These are phyloP conservation scores for Neonectria faginata DNA, from an alignment of 2,329 filamentous ascomycete genomes.

Conservation along the genomic window DNA sequence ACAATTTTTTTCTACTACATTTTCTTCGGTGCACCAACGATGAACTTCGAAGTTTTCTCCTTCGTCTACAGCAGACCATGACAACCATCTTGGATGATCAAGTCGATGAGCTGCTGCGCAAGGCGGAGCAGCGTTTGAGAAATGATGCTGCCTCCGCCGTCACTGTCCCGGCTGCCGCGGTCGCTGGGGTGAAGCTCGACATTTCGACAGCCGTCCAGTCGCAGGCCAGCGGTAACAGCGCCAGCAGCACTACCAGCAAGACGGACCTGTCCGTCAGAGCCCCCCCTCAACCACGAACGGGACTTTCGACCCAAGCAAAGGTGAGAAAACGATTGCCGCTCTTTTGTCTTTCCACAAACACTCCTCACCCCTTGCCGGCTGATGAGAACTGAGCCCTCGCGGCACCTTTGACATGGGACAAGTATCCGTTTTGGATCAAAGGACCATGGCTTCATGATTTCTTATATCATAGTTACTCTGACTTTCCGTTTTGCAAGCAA, in stretches of 20 bases:
- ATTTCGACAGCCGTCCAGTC: constrained; percentile 28
- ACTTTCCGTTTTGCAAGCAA: constrained; percentile 49
- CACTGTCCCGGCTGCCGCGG: constrained; percentile 31
- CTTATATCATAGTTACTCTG: constrained; percentile 81
- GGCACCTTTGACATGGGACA: constrained; percentile 54
- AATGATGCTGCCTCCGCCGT: constrained; percentile 35
- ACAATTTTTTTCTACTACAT: constrained; percentile 19
- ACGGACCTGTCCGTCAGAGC: constrained; percentile 44
- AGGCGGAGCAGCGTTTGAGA: constrained; percentile 51
- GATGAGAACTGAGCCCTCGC: constrained; percentile 56
- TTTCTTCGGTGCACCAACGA: constrained; percentile 3
- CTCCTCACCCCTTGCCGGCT: constrained; percentile 36
- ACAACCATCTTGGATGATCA: constrained; percentile 46
- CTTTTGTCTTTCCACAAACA: no score
- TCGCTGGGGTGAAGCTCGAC: constrained; percentile 30
- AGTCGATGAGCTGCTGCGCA: constrained; percentile 49
- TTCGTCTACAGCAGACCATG: constrained; percentile 46
- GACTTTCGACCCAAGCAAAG: constrained; percentile 43
- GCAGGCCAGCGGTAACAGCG: constrained; percentile 28
- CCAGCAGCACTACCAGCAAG: constrained; percentile 27
- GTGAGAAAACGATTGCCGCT: constrained; percentile 38
- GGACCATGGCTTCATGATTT: constrained; percentile 71
- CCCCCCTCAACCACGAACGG: constrained; percentile 38
- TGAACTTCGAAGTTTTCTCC: constrained; percentile 16
- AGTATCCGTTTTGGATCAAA: constrained; percentile 56